A percentile compares a stretch with the other conserved stretches of the same genome.
phyloP scores from a whole-genome alignment of 176 grass and related monocot genomes.

The Oryza meyeriana region DNA sequence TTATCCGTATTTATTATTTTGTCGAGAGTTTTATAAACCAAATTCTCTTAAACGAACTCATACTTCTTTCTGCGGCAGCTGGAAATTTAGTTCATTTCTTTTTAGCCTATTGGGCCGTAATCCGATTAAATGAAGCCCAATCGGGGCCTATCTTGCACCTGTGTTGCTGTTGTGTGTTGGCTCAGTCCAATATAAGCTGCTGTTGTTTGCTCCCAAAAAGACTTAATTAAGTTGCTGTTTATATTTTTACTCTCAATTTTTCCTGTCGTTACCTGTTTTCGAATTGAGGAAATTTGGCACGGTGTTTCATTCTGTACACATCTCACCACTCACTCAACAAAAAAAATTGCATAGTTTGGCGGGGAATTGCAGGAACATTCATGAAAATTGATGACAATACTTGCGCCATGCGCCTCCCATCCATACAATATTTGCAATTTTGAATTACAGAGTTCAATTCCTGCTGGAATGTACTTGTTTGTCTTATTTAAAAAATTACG shows the following conservation, averaged over 20 bases:
- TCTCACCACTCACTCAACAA: neutral
- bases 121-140: neutral
- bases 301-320: neutral
- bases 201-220: neutral
- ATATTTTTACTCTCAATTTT: neutral
- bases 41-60: neutral
- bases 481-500: no score
- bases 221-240: neutral
- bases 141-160: neutral
- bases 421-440: neutral
- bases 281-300: neutral
- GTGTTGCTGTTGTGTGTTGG: neutral
- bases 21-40: neutral
- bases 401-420: neutral
- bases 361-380: no score
- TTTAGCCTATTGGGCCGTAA: no score
- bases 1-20: neutral
- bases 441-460: neutral
- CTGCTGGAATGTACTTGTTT: neutral
- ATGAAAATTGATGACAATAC: neutral
- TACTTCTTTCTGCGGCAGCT: no score
- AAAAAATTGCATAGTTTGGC: no score
- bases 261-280: neutral
- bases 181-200: neutral
- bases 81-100: no score